Base-by-base conservation (phyloP, 2,329 filamentous ascomycete genomes). In the Lecanoromycetidae sp. region DNA sequence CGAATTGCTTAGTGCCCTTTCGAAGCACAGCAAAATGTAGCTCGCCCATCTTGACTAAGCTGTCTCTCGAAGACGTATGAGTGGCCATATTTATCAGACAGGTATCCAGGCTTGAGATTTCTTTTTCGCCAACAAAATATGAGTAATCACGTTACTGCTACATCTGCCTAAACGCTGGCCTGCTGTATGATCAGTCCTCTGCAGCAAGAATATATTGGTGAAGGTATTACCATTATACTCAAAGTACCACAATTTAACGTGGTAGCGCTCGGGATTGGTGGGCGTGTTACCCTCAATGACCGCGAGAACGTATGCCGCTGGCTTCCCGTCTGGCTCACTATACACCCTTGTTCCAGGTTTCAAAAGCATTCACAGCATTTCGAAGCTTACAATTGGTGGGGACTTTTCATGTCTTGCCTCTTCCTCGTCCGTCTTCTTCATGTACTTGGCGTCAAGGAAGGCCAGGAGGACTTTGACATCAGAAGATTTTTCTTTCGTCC, bases 301-400 rank as follows among this genome's bases (percentile, higher is more conserved):
- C 22, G 12, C 13, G 7, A 46, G 25, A 15, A 46, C 35, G 15
- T 26, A 46, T n/a, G 44, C 25, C 15, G 19, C 26, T 17, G 27
- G 19, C 8, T 30, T 26, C 20, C 34, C 33, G 30, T 32, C 20
- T n/a, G 9, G n/a, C n/a, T 39, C 17, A 13, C 17, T 12, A 45
- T 71, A 74, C 25, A 71, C 56, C 29, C 71, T 60, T 46, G 66
- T 59, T 0, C 70, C 69, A 0, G 71, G 71, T 57, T 66, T 69
- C 27, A 70, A 61, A 5, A 71, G 58, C 32, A 71, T 58, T 69
- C 70, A 73, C 46, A 71, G 65, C 50, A 63, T 61, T 4, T 69
- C 63, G 38, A 65, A 72, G 2, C 69, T 71, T 10, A 68, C 67
- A 27, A 60, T 63, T 0, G 69, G 69, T 0, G 56, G 57, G 20